Evolutionary conservation across 345 rosid species (phyloP).

Genomic region (Camelina laxa): DNA sequence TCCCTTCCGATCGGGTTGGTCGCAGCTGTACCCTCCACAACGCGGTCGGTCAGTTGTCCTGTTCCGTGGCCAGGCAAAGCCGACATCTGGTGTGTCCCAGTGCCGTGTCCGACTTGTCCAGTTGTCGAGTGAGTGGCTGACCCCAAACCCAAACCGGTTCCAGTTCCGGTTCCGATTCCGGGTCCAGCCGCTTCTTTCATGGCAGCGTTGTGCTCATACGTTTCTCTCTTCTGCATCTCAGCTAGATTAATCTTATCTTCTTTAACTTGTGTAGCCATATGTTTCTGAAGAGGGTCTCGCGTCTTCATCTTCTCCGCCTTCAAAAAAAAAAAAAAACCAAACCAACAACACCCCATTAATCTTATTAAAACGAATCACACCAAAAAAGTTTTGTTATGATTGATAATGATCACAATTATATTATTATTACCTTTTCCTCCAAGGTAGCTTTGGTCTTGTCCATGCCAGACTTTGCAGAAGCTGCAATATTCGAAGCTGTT

Average conservation of each 20-base stretch:
- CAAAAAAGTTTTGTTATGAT: not conserved
- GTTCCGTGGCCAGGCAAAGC: conserved; percentile 58
- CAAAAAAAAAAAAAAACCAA: not conserved
- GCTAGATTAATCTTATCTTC: conserved; percentile 55
- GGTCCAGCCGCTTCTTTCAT: conserved; percentile 43
- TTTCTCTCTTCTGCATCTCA: conserved; percentile 56
- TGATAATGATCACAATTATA: not conserved
- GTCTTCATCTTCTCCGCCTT: conserved; percentile 63
- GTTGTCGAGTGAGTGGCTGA: conserved; percentile 48
- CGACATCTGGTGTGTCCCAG: conserved; percentile 56
- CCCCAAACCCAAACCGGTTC: conserved; percentile 39
- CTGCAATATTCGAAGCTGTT: conserved; percentile 65
- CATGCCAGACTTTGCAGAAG: conserved; percentile 82
- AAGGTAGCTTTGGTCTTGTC: conserved; percentile 74
- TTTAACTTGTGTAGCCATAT: conserved; percentile 63
- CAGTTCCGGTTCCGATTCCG: conserved; percentile 39
- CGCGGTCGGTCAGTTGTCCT: conserved; percentile 46
- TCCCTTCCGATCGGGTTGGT: conserved; percentile 45
- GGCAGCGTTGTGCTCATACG: conserved; percentile 56
- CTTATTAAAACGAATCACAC: not conserved
- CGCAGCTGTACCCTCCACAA: conserved; percentile 43
- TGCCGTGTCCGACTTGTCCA: conserved; percentile 43
- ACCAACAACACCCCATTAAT: not conserved
- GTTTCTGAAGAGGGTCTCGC: conserved; percentile 58
- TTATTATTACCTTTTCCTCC: conserved; percentile 63